Evolutionary conservation across 192 early-diverging fungal species (phyloP).

Genomic region (Coemansia sp.): DNA sequence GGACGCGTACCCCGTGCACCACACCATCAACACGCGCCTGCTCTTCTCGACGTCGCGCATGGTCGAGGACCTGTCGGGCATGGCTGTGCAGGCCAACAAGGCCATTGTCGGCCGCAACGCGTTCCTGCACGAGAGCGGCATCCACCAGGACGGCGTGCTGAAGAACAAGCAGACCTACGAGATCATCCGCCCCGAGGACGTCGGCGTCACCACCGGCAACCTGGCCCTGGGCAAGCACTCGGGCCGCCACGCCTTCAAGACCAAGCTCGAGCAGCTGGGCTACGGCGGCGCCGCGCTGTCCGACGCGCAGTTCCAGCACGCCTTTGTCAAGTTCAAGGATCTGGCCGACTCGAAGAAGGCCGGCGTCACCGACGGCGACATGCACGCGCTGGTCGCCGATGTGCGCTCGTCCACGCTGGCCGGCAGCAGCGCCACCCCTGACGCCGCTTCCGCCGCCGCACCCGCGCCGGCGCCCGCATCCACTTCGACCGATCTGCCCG

Average conservation of each 20-base stretch:
- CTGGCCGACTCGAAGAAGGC: constrained; percentile 88
- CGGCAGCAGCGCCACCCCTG: neutral
- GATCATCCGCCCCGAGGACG: constrained; percentile 90
- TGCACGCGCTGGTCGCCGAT: constrained; percentile 82
- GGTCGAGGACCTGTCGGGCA: constrained; percentile 84
- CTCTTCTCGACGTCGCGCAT: constrained; percentile 86
- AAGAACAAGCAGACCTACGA: constrained; percentile 96
- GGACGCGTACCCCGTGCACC: constrained; percentile 79
- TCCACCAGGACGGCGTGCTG: constrained; percentile 97
- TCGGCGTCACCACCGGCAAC: constrained; percentile 80
- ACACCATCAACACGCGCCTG: constrained; percentile 83
- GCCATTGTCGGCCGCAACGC: constrained; percentile 97
- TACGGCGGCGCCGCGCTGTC: constrained; percentile 59
- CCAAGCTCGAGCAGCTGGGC: constrained; percentile 74
- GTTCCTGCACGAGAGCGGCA: constrained; percentile 95
- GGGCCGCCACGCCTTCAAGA: constrained; percentile 87
- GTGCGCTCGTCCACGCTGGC: constrained; percentile 51
- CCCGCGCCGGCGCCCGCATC: neutral
- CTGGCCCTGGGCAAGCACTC: constrained; percentile 95
- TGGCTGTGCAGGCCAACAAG: constrained; percentile 97
- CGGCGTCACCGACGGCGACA: constrained; percentile 81
- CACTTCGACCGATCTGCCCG: neutral
- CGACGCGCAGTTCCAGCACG: constrained; percentile 65
- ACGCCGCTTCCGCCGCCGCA: neutral
- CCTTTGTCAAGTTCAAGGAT: constrained; percentile 86